Evolutionary conservation across 176 grass and related monocot species (phyloP).

Genomic region (Chloris gayana): DNA sequence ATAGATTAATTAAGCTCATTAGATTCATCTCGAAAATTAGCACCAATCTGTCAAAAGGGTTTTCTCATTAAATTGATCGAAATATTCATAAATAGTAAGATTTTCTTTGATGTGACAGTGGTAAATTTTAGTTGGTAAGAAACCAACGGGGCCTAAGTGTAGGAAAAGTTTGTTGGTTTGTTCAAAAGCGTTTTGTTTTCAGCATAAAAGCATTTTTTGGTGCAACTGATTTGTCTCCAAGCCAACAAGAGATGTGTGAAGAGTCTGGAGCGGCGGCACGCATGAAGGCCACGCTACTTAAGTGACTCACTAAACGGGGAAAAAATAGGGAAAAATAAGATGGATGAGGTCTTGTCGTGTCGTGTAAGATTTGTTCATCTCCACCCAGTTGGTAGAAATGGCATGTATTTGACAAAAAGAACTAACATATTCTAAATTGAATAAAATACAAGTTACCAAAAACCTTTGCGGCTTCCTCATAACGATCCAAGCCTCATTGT

Average conservation of each 20-base stretch:
- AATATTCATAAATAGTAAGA: too few species aligned
- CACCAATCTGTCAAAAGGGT: too few species aligned
- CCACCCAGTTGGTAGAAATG: background rate
- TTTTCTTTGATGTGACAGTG: too few species aligned
- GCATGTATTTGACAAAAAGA: background rate
- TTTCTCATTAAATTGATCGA: too few species aligned
- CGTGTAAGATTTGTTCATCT: background rate
- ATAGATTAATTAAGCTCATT: too few species aligned
- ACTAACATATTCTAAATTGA: background rate
- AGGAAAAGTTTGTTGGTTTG: background rate
- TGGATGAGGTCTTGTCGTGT: background rate
- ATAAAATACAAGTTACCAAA: background rate
- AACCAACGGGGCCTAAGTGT: too few species aligned
- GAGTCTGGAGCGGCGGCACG: conserved; percentile 20
- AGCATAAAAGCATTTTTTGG: conserved; percentile 1
- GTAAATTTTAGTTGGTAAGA: too few species aligned
- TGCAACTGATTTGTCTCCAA: background rate
- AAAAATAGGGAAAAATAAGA: background rate
- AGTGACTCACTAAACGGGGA: background rate
- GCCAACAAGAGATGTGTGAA: conserved; percentile 38
- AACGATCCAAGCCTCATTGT: conserved; percentile 18
- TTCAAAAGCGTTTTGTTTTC: background rate
- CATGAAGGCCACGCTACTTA: conserved; percentile 13
- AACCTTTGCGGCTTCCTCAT: background rate
- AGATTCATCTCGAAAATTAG: too few species aligned